Base-by-base conservation (phyloP, 1,284 basidiomycete species). In the Somion occarium region DNA sequence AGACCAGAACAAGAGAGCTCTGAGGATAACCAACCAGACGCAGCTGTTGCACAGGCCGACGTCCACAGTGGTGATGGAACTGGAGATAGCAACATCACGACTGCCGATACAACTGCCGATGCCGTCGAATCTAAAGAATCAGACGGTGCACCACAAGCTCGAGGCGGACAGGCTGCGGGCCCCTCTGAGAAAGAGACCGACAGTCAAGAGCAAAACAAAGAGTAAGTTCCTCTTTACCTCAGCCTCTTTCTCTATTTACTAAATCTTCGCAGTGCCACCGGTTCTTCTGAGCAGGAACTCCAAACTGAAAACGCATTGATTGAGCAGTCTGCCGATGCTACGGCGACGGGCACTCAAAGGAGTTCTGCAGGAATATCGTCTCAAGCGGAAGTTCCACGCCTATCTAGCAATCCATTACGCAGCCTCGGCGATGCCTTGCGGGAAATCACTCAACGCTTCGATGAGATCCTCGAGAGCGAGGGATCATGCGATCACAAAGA, bases 361-460 rank as follows among this genome's bases (percentile, higher is more conserved):
- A 43, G 42, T 22, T 13, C 24, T 23, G 42, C 42, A 23, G 42
- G 42, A 13, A 13, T 44, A 3, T 26, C 26, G 19, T 39, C 74
- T 19, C 74, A 74, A 30, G 34, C 47, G 3, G 70, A 63, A 20
- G 63, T 74, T 15, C 61, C 60, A 13, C 69, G 69, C n/a, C 60
- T 70, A 15, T 53, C 68, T 26, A 67, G 65, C 39, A 88, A 93
- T 59, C 83, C 90, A 3, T 71, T 88, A 24, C 89, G 93, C 50
- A 88, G 82, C 55, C 81, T 96, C 2, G 94, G 93, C 34, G 95
- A 98, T 64, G 82, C 91, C 1, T 69, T 93, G 50, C 82, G 89
- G 58, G 90, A 95, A 62, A 91, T 98, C 57, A 83, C 80, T 49
- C 85, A 90, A 54, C 83, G 88, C 13, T 83, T 94, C 57, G 84